These are phyloP conservation scores for Mycena rebaudengoi DNA, from an alignment of 768 basidiomycete genomes.

Conservation along the genomic window DNA sequence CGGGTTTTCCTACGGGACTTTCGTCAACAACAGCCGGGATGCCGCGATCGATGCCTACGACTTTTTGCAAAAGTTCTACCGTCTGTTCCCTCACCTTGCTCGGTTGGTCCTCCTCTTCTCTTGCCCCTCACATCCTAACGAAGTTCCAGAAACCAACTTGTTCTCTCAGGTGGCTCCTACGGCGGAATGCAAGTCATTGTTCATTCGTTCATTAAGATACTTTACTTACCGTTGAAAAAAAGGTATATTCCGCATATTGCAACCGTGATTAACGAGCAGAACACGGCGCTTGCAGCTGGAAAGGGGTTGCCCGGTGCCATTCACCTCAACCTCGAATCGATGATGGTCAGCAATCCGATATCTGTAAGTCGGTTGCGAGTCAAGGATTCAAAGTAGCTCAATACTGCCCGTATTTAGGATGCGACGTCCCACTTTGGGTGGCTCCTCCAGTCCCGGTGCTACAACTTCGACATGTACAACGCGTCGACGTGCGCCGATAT, in stretches of 20 bases:
- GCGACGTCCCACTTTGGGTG: conserved; percentile 36
- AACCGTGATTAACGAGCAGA: conserved; percentile 44
- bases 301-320: conserved; percentile 27
- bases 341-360: conserved; percentile 42
- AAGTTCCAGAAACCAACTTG: conserved; percentile 29
- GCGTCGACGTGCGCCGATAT: conserved; percentile 35
- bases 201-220: no score
- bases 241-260: conserved; percentile 47
- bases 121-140: not conserved
- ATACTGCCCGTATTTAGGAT: no score
- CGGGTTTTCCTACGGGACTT: conserved; percentile 44
- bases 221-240: no score
- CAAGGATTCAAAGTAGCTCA: no score
- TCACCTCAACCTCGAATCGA: conserved; percentile 42
- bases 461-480: conserved; percentile 36
- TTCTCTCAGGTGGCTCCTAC: conserved; percentile 43
- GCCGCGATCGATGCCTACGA: no score
- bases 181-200: no score
- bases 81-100: not conserved
- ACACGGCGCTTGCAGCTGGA: conserved; percentile 32
- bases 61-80: no score
- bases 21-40: no score
- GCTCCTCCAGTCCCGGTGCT: conserved; percentile 39
- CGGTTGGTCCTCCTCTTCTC: not conserved
- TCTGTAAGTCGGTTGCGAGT: conserved; percentile 29